These are phyloP conservation scores for Leptodermis oblonga DNA, from an alignment of 257 asterid species.

Conservation along the genomic window DNA sequence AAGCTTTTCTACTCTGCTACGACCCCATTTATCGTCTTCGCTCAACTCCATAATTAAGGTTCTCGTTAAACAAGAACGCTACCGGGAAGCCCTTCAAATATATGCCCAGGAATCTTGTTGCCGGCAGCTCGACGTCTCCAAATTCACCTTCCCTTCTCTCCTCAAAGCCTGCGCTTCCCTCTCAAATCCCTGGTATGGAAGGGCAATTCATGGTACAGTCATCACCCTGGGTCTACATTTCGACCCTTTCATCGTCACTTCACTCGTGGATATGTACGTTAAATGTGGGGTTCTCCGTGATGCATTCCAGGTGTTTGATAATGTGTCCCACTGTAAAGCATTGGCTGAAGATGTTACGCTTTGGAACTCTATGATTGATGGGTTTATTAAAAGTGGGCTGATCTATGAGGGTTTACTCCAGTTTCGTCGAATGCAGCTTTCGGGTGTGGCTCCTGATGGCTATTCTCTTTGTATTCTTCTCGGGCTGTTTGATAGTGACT, in stretches of 20 bases:
- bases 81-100: constrained; percentile 47
- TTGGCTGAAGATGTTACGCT: constrained; percentile 53
- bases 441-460: constrained; percentile 62
- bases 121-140: constrained; percentile 32
- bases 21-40: constrained; percentile 16
- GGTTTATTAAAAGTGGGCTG: constrained; percentile 44
- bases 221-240: constrained; percentile 49
- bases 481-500: constrained; percentile 32
- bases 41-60: constrained; percentile 34
- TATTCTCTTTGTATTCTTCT: constrained; percentile 75
- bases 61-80: constrained; percentile 47
- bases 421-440: constrained; percentile 53
- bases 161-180: constrained; percentile 72
- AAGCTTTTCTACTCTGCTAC: constrained; percentile 29
- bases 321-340: constrained; percentile 35
- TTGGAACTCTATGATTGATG: constrained; percentile 83
- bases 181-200: constrained; percentile 43
- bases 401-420: constrained; percentile 38
- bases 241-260: constrained; percentile 61
- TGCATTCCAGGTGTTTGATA: constrained; percentile 69
- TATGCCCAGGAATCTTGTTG: constrained; percentile 41
- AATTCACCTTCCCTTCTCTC: constrained; percentile 72
- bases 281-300: constrained; percentile 47
- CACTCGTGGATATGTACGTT: constrained; percentile 62
- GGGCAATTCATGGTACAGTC: constrained; percentile 50